A percentile compares a stretch with the other conserved stretches of the same genome.
Conservation (phyloP, 148 eudicot genomes). For the Arbutus unedo region DNA sequence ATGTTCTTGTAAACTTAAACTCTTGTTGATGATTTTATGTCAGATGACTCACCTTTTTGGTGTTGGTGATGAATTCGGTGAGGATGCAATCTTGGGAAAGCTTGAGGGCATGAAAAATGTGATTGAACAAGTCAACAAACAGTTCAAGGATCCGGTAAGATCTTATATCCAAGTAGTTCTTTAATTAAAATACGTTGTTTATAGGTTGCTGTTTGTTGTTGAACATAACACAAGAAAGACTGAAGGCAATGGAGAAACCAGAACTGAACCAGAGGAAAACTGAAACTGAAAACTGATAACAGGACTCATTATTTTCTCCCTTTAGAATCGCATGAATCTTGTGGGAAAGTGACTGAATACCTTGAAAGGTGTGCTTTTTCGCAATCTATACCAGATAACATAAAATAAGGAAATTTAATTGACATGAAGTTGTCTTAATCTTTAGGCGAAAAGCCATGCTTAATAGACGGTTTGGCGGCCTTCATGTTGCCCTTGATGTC, state of each 20-base stretch:
- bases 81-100: conserved; percentile 86
- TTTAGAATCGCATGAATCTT: background rate
- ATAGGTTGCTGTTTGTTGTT: background rate
- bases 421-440: background rate
- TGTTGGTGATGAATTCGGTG: conserved; percentile 84
- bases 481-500: background rate
- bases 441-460: background rate
- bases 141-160: conserved; percentile 93
- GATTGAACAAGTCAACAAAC: conserved; percentile 89
- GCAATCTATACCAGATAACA: background rate
- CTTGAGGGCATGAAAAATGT: conserved; percentile 98
- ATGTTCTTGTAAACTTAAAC: background rate
- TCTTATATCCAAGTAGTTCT: conserved; percentile 8
- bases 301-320: background rate
- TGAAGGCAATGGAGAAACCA: background rate
- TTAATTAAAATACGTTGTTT: background rate
- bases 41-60: conserved; percentile 95
- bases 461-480: background rate
- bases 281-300: background rate
- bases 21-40: conserved; percentile 15
- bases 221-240: background rate
- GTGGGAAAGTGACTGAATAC: background rate
- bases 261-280: background rate
- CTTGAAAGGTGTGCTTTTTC: background rate
- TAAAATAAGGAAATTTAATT: background rate